A percentile compares a stretch with the other conserved stretches of the same genome.
Conservation (phyloP, 768 basidiomycete genomes). For the Filobasidium wieringae region DNA sequence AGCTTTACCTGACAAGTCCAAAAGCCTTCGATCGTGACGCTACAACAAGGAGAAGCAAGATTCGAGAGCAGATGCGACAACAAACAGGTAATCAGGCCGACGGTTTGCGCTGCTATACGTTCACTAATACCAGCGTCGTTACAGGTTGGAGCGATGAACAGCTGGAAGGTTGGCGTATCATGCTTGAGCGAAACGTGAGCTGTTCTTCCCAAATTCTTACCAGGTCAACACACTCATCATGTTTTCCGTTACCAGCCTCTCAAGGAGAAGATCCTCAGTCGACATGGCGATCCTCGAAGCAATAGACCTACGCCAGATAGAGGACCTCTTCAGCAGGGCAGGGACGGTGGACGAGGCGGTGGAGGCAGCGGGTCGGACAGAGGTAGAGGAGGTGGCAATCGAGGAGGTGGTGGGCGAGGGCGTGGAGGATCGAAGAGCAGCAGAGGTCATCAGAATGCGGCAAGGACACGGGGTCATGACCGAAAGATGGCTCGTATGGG, state of each 20-base stretch:
- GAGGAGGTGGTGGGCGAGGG: conserved; percentile 26
- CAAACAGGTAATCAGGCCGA: conserved; percentile 48
- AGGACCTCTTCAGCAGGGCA: conserved; percentile 1
- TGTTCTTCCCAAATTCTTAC: neutral
- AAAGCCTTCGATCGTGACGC: conserved; percentile 54
- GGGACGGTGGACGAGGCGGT: conserved; percentile 28
- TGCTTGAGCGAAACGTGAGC: conserved; percentile 78
- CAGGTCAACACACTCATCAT: conserved; percentile 1
- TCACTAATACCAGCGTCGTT: neutral
- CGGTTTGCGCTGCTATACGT: neutral
- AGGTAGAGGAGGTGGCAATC: conserved; percentile 36
- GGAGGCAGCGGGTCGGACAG: conserved; percentile 23
- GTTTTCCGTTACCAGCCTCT: conserved; percentile 47
- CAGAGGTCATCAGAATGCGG: conserved; percentile 58
- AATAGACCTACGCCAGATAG: conserved; percentile 8
- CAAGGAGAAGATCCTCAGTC: conserved; percentile 61
- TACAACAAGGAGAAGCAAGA: conserved; percentile 57
- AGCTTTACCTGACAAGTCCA: neutral
- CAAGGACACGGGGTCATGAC: conserved; percentile 73
- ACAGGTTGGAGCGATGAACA: conserved; percentile 69
- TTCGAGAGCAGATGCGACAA: conserved; percentile 53
- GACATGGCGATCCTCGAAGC: conserved; percentile 46
- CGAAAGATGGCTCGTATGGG: conserved; percentile 70
- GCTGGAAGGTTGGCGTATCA: conserved; percentile 82
- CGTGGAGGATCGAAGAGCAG: conserved; percentile 53